These are phyloP conservation scores for Penicillium aurantiogriseum DNA, from an alignment of 2,329 filamentous ascomycete genomes.

Conservation along the genomic window DNA sequence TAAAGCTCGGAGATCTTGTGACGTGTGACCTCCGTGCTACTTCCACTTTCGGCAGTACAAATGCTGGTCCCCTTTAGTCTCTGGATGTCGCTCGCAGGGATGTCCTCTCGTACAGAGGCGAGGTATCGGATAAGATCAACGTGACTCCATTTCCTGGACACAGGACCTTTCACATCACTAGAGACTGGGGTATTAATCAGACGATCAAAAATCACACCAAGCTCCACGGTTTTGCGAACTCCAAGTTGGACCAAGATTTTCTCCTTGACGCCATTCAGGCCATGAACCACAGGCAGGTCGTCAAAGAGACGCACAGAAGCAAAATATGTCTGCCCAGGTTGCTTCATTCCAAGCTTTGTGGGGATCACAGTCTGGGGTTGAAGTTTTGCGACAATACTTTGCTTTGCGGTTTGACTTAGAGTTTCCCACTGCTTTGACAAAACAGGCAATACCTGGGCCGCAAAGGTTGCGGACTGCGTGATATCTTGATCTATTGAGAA, in stretches of 20 bases:
- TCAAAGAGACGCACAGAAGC: constrained; percentile 92
- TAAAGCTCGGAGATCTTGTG: constrained; percentile 78
- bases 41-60: constrained; percentile 69
- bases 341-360: constrained; percentile 85
- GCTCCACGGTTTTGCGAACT: constrained; percentile 90
- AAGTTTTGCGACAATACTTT: constrained; percentile 63
- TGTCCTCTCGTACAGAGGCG: constrained; percentile 83
- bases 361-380: constrained; percentile 74
- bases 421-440: constrained; percentile 89
- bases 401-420: constrained; percentile 65
- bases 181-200: constrained; percentile 62
- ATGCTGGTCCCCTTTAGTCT: constrained; percentile 76
- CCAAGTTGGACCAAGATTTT: constrained; percentile 81
- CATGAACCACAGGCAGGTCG: constrained; percentile 78
- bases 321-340: constrained; percentile 84
- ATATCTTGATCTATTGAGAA: constrained; percentile 66
- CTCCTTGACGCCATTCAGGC: constrained; percentile 78
- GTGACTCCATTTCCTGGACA: constrained; percentile 72
- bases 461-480: constrained; percentile 69
- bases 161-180: constrained; percentile 49
- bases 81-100: constrained; percentile 76
- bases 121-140: constrained; percentile 94
- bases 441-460: constrained; percentile 72
- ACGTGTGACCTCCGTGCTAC: constrained; percentile 55
- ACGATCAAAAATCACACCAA: constrained; percentile 88